Evolutionary conservation across 768 basidiomycete genomes (phyloP), one percentile per base, ranked within the genome.

Genomic region (Leccinum imitatum): DNA sequence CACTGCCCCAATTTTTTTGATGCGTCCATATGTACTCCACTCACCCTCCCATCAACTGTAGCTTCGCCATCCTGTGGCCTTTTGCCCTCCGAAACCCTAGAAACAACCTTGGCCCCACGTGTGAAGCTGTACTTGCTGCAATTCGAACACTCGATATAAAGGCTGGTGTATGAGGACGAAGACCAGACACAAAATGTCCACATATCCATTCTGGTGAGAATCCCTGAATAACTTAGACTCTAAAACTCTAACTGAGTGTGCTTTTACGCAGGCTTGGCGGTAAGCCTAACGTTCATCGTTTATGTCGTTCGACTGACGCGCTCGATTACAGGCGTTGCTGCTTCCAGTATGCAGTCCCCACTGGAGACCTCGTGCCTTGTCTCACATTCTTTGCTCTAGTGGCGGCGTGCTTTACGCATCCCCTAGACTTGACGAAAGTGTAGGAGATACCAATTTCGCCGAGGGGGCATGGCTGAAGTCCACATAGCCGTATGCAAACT

Each of bases 371-470:
- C 23, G 14, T 25, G 13, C 17, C 11, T 21, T 53, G 60, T 8
- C 57, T 65, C 33, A 63, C 31, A 33, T 50, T 57, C 39, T 19
- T 51, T 59, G 31, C 58, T 65, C 50, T 61, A 90, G 90, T 92
- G 84, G 91, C 91, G 44, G 87, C 91, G 30, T 84, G 81, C 56
- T 87, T 83, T 69, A 93, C 91, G 0, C 91, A 93, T 76, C 91
- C 91, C 41, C 73, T 93, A 57, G 91, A 93, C 74, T 77, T 93
- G 56, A 89, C 90, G 33, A 95, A 93, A 86, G 89, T 93, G 87
- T 90, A 60, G 61, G 85, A 77, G 14, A 1, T 30, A 53, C 50
- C 33, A 8, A 8, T 41, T 52, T 50, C 33, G 10, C 54, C 27
- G 47, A 33, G 21, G 50, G 21, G 27, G 41, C 52, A 52, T 56